These are phyloP conservation scores for Sherardia arvensis DNA, from an alignment of 257 asterid species.

Conservation along the genomic window DNA sequence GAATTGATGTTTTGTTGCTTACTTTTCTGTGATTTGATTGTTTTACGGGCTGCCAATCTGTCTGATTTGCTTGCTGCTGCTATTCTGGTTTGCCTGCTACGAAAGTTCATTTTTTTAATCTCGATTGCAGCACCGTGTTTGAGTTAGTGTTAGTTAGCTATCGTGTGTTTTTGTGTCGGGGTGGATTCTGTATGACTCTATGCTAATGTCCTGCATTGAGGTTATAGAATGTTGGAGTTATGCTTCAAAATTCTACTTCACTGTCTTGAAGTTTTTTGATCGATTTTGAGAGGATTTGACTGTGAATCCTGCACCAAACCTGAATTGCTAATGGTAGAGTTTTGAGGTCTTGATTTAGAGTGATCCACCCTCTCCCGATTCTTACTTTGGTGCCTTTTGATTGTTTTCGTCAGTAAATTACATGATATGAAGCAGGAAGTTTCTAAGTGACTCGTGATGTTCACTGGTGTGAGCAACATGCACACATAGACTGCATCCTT, in stretches of 20 bases:
- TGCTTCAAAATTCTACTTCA: background rate
- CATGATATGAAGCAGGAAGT: background rate
- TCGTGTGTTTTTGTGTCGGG: background rate
- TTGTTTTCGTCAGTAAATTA: background rate
- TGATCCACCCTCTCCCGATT: conserved; percentile 2
- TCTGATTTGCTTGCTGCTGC: background rate
- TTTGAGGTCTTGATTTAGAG: background rate
- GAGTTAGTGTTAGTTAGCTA: too few species aligned
- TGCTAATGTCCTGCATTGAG: background rate
- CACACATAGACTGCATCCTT: background rate
- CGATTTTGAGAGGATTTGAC: background rate
- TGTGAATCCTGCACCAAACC: background rate
- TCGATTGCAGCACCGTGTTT: background rate
- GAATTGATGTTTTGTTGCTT: background rate
- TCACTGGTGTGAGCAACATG: background rate
- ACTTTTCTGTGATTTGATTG: background rate
- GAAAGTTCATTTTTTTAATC: background rate
- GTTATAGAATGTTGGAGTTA: background rate
- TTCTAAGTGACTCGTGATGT: background rate
- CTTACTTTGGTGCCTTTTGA: too few species aligned
- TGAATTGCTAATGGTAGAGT: background rate
- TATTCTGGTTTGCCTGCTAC: background rate
- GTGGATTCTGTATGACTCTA: background rate
- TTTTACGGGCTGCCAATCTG: background rate
- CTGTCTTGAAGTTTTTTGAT: background rate